Percentiles rank a stretch among this genome's conserved stretches.
Conservation (phyloP, 208 protist genomes). For the Phytomonas serpens region DNA sequence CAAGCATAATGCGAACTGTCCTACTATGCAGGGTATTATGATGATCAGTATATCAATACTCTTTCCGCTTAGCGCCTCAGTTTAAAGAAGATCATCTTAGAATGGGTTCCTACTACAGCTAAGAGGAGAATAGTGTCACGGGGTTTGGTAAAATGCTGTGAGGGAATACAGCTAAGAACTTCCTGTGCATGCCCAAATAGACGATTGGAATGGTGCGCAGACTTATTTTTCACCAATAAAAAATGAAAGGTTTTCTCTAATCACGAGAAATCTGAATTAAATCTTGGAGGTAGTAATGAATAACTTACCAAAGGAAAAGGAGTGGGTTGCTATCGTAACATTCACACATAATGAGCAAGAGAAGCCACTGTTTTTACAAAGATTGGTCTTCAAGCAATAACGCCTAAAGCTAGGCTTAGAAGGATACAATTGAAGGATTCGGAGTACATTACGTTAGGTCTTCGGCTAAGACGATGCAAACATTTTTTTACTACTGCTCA, state of each 20-base stretch:
- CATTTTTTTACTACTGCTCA: background rate
- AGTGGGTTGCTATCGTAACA: conserved; percentile 77
- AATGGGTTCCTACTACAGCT: conserved; percentile 72
- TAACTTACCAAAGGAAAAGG: conserved; percentile 48
- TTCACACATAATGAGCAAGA: conserved; percentile 80
- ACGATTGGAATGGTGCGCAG: conserved; percentile 77
- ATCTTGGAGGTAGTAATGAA: conserved; percentile 44
- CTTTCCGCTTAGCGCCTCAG: conserved; percentile 89
- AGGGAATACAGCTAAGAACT: conserved; percentile 92
- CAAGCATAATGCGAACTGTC: conserved; percentile 85
- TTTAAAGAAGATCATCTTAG: conserved; percentile 71
- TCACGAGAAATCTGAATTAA: conserved; percentile 38
- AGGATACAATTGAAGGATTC: background rate
- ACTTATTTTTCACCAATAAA: conserved; percentile 67
- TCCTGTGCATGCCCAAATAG: conserved; percentile 81
- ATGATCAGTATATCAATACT: conserved; percentile 89
- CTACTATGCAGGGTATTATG: conserved; percentile 67
- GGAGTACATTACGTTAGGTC: background rate
- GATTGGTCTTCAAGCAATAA: background rate
- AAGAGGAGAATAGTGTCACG: conserved; percentile 83
- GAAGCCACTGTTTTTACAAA: background rate
- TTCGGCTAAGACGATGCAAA: background rate
- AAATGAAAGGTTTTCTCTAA: conserved; percentile 32
- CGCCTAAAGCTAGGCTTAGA: background rate
- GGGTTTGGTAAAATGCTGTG: conserved; percentile 87